A percentile compares a stretch with the other conserved stretches of the same genome.
Evolutionary conservation across 2,329 filamentous ascomycete genomes (phyloP).

Genomic region (Neopestalotiopsis clavispora): DNA sequence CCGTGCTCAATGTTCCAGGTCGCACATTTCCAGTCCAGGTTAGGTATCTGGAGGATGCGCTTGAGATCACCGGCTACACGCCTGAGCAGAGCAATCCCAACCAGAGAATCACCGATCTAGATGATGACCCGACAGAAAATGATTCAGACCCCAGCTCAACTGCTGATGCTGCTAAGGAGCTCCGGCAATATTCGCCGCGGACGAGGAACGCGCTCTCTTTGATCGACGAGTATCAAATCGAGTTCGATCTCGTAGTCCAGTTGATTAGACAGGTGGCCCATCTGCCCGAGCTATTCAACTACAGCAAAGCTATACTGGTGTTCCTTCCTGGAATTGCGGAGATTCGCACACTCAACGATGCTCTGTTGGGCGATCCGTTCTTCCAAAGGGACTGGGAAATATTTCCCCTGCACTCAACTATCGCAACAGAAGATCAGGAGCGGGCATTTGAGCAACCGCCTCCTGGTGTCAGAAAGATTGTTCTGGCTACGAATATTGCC

Average conservation of each 20-base stretch:
- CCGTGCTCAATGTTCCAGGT: conserved; percentile 88
- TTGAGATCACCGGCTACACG: conserved; percentile 82
- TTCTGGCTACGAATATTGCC: conserved; percentile 96
- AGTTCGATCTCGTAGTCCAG: conserved; percentile 83
- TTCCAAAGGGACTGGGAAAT: conserved; percentile 83
- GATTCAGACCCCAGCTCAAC: conserved; percentile 57
- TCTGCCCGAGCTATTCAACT: conserved; percentile 67
- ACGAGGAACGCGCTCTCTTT: conserved; percentile 77
- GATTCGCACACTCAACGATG: conserved; percentile 85
- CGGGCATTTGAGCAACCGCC: conserved; percentile 88
- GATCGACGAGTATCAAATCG: conserved; percentile 90
- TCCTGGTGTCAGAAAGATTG: conserved; percentile 84
- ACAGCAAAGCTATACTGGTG: conserved; percentile 90
- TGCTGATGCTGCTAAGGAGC: conserved; percentile 64
- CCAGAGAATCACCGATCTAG: conserved; percentile 64
- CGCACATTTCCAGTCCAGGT: conserved; percentile 92
- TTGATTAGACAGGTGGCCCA: conserved; percentile 78
- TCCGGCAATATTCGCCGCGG: conserved; percentile 75
- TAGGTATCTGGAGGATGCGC: conserved; percentile 87
- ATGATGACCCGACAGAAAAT: conserved; percentile 62
- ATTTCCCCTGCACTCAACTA: conserved; percentile 90
- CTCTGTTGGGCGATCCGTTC: conserved; percentile 75
- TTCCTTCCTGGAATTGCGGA: conserved; percentile 96
- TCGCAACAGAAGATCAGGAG: conserved; percentile 96
- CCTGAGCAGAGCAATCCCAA: conserved; percentile 52